These are phyloP conservation scores for Vanrija sp. DNA, from an alignment of 1,284 basidiomycete genomes.

Conservation along the genomic window DNA sequence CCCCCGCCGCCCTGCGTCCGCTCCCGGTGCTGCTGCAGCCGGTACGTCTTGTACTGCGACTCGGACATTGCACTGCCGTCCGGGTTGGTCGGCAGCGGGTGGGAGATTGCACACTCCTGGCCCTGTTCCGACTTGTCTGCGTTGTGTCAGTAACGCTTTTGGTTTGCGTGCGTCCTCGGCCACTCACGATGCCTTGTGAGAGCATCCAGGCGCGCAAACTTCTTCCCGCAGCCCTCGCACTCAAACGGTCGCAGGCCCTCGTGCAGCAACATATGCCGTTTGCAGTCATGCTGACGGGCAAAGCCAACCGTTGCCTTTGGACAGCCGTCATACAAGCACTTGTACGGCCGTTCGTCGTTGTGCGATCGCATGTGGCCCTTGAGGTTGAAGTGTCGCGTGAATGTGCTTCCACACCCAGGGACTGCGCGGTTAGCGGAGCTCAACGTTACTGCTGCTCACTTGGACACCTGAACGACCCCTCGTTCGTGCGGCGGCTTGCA, in stretches of 20 bases:
- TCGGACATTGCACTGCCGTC: constrained; percentile 48
- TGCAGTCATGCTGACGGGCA: constrained; percentile 93
- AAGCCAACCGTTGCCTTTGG: constrained; percentile 70
- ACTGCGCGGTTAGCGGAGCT: constrained; percentile 49
- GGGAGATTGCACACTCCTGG: constrained; percentile 46
- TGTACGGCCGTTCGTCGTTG: constrained; percentile 89
- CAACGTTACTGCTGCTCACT: constrained; percentile 19
- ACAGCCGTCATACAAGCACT: constrained; percentile 88
- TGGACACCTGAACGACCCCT: constrained; percentile 86
- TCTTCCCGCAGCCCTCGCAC: constrained; percentile 88
- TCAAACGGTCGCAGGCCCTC: constrained; percentile 78
- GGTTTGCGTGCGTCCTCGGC: neutral
- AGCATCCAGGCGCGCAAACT: constrained; percentile 88
- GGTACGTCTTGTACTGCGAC: constrained; percentile 46
- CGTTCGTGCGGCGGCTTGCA: constrained; percentile 79
- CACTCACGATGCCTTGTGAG: constrained; percentile 72
- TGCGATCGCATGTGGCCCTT: constrained; percentile 91
- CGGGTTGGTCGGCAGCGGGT: constrained; percentile 47
- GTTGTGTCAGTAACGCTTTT: neutral
- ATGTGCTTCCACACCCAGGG: constrained; percentile 90
- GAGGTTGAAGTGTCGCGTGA: constrained; percentile 63
- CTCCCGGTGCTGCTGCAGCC: constrained; percentile 7
- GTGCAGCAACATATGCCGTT: constrained; percentile 85
- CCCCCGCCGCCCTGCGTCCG: neutral
- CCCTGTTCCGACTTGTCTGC: constrained; percentile 50